Conservation (phyloP, 2,329 filamentous ascomycete genomes). For the Xylariomycetidae sp. region DNA sequence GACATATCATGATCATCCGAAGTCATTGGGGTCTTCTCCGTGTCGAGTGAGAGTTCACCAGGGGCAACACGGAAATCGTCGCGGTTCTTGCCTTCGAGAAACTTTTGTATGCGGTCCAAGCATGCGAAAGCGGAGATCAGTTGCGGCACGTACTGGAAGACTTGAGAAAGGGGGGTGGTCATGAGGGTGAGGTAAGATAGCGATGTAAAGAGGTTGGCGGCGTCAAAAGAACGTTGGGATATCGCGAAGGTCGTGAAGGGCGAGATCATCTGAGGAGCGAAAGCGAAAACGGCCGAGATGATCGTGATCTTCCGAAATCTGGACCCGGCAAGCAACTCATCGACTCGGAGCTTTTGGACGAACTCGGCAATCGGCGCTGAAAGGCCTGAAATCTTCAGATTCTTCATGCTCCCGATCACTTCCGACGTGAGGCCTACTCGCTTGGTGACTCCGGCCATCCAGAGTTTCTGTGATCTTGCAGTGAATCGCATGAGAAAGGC, state of each 20-base stretch:
- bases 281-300: conserved; percentile 13
- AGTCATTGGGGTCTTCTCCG: conserved; percentile 3
- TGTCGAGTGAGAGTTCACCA: background rate
- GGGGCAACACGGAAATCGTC: conserved; percentile 19
- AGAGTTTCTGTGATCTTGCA: conserved; percentile 23
- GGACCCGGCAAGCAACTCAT: conserved; percentile 31
- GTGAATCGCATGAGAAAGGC: conserved; percentile 21
- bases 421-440: conserved; percentile 24
- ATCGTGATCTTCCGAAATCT: conserved; percentile 21
- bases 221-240: conserved; percentile 26
- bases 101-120: conserved; percentile 36
- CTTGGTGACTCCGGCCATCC: conserved; percentile 33
- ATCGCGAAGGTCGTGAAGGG: conserved; percentile 35
- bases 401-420: conserved; percentile 36
- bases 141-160: conserved; percentile 34
- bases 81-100: conserved; percentile 23
- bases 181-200: conserved; percentile 37
- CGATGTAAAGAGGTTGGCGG: conserved; percentile 35
- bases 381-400: conserved; percentile 37
- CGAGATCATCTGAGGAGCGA: conserved; percentile 28
- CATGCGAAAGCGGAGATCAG: conserved; percentile 34
- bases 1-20: background rate
- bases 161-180: conserved; percentile 31
- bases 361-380: conserved; percentile 22
- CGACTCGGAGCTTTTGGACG: conserved; percentile 27